Evolutionary conservation across 129 eudicot genomes (phyloP).

Genomic region (Helianthus annuus): DNA sequence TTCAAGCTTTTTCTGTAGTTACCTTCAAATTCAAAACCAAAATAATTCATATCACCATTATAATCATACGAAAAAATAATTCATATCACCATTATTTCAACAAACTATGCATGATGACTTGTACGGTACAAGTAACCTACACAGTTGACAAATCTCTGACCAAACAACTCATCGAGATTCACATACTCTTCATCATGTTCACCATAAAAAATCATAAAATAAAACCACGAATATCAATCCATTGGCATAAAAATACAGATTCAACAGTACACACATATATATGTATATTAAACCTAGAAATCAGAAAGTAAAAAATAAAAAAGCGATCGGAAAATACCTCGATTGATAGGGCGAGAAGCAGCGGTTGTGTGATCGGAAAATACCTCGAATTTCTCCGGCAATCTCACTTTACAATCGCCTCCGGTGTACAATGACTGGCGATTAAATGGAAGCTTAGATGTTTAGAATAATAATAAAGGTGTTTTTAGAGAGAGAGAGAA

Average conservation of each 20-base stretch:
- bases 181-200: neutral
- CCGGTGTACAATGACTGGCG: no score
- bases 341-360: conserved; percentile 20
- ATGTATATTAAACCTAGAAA: neutral
- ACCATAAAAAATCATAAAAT: neutral
- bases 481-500: no score
- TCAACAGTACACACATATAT: neutral
- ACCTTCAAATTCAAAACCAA: no score
- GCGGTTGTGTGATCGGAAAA: conserved; percentile 23
- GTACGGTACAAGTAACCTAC: conserved; percentile 26
- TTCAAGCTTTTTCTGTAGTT: no score
- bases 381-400: no score
- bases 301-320: neutral
- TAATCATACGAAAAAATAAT: no score
- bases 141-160: conserved; percentile 10
- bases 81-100: no score
- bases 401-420: no score
- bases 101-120: conserved; percentile 8
- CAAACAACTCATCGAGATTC: neutral
- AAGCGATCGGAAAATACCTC: conserved; percentile 27
- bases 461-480: no score
- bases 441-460: no score
- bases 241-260: neutral
- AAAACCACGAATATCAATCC: conserved; percentile 12
- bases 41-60: no score